Evolutionary conservation across 1,284 basidiomycete species (phyloP).

Genomic region (Trichosporon sp.): DNA sequence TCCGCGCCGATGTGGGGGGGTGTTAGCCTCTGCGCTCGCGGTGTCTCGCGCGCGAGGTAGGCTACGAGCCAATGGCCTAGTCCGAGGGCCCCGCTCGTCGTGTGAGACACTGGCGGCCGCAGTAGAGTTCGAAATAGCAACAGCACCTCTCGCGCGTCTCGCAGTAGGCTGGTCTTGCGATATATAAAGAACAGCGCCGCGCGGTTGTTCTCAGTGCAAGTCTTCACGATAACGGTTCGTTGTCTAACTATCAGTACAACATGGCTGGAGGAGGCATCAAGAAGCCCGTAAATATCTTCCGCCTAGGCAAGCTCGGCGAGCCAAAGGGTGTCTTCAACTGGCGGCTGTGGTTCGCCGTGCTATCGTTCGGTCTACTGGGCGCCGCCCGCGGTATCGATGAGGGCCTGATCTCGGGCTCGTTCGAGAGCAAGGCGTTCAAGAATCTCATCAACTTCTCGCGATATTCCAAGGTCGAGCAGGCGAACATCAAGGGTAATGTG

Average conservation of each 20-base stretch:
- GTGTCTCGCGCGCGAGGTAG: not conserved
- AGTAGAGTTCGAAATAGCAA: not conserved
- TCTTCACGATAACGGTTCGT: no score
- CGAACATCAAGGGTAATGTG: conserved; percentile 14
- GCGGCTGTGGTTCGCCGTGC: conserved; percentile 11
- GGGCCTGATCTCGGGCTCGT: conserved; percentile 10
- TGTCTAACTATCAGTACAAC: no score
- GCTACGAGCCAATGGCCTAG: not conserved
- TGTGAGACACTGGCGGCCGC: not conserved
- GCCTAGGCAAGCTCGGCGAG: conserved; percentile 12
- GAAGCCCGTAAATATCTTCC: conserved; percentile 15
- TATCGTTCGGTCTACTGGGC: conserved; percentile 11
- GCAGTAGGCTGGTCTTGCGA: not conserved
- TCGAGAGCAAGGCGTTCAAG: conserved; percentile 5
- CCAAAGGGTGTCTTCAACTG: conserved; percentile 15
- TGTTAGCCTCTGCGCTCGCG: not conserved
- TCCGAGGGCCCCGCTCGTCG: not conserved
- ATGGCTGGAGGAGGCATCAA: conserved; percentile 14
- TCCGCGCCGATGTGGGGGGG: no score
- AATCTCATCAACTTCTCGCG: conserved; percentile 3
- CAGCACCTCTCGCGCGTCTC: not conserved
- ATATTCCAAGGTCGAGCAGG: conserved; percentile 9
- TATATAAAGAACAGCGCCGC: not conserved
- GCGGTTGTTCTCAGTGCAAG: no score
- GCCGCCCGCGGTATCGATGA: conserved; percentile 14